A percentile compares a stretch with the other conserved stretches of the same genome.
Conservation (phyloP, 75 land plant species). For the Larix kaempferi region DNA sequence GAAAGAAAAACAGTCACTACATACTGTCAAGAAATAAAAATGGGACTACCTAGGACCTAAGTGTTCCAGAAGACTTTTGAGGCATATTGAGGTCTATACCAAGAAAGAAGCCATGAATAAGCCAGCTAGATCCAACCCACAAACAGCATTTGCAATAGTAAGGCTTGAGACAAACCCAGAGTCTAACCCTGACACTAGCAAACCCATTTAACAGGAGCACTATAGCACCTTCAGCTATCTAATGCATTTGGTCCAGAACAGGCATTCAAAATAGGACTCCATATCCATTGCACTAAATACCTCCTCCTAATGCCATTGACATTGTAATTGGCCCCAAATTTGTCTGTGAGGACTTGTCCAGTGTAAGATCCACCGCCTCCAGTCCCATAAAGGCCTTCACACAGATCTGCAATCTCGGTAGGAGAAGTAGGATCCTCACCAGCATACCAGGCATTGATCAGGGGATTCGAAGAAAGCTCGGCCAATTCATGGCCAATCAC, state of each 20-base stretch:
- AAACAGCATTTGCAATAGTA: too few species aligned
- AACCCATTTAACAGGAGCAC: too few species aligned
- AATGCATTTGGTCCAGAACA: constrained; percentile 21
- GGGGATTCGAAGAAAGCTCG: constrained; percentile 58
- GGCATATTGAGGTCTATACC: too few species aligned
- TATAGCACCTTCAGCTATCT: background rate
- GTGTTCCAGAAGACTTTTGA: too few species aligned
- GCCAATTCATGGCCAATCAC: constrained; percentile 73
- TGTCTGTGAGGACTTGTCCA: constrained; percentile 37
- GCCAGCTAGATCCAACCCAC: too few species aligned
- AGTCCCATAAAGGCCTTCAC: constrained; percentile 68
- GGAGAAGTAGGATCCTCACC: constrained; percentile 53
- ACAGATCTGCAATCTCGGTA: constrained; percentile 68
- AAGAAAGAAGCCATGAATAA: too few species aligned
- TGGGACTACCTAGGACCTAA: too few species aligned
- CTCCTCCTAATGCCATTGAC: constrained; percentile 38
- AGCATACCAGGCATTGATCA: constrained; percentile 70
- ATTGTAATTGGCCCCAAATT: constrained; percentile 44
- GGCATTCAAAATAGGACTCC: constrained; percentile 10
- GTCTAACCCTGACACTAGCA: too few species aligned
- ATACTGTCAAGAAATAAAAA: too few species aligned
- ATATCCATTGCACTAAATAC: constrained; percentile 27
- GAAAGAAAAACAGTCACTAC: too few species aligned
- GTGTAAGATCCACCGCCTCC: constrained; percentile 73
- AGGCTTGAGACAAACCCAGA: too few species aligned